phyloP scores from a whole-genome alignment of 164 flowering plant species.

The Piper longum region DNA sequence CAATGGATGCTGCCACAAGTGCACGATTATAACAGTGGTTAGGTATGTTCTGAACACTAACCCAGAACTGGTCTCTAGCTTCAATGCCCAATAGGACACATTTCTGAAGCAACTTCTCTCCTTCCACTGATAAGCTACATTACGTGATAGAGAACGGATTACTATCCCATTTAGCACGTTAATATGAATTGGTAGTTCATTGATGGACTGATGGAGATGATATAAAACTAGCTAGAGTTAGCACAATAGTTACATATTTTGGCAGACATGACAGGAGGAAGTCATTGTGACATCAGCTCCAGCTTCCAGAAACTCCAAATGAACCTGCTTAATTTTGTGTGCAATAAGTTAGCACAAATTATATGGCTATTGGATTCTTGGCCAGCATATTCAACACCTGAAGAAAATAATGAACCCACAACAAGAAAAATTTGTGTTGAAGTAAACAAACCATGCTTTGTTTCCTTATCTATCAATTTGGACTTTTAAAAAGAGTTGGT shows the following conservation, averaged over 20 bases:
- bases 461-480: too few relatives aligned
- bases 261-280: slow-evolving; percentile 11
- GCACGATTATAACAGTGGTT: slow-evolving; percentile 35
- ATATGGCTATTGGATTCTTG: too few relatives aligned
- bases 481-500: too few relatives aligned
- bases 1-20: slow-evolving; percentile 86
- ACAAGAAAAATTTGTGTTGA: too few relatives aligned
- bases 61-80: slow-evolving; percentile 78
- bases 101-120: slow-evolving; percentile 35
- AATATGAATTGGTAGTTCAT: too few relatives aligned
- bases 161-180: not conserved
- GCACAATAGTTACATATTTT: too few relatives aligned
- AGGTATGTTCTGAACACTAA: slow-evolving; percentile 10
- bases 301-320: slow-evolving; percentile 12
- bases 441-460: too few relatives aligned
- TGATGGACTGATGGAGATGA: not conserved
- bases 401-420: too few relatives aligned
- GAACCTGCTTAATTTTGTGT: slow-evolving; percentile 5
- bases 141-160: not conserved
- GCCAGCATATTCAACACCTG: too few relatives aligned
- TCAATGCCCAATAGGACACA: slow-evolving; percentile 69
- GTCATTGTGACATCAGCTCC: slow-evolving; percentile 12
- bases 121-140: slow-evolving; percentile 44
- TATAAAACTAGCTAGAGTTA: too few relatives aligned
- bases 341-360: not conserved